These are phyloP conservation scores for Cardiospermum halicacabum DNA, from an alignment of 345 rosid species.

Conservation along the genomic window DNA sequence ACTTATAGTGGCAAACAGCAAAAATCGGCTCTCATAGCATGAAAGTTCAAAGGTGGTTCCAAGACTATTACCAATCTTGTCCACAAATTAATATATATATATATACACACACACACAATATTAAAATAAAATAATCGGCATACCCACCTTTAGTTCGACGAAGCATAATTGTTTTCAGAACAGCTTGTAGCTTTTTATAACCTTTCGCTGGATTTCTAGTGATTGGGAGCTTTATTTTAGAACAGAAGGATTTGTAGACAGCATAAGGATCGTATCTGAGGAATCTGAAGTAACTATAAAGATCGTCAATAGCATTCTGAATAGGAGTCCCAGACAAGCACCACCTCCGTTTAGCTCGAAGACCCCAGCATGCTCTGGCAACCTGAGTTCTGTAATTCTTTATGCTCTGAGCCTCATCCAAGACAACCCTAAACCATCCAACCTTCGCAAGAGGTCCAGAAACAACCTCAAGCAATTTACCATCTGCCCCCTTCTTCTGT, in stretches of 20 bases:
- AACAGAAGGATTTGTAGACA: slow-evolving; percentile 55
- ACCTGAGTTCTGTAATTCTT: slow-evolving; percentile 94
- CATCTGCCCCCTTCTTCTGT: slow-evolving; percentile 47
- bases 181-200: slow-evolving; percentile 76
- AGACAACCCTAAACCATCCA: slow-evolving; percentile 88
- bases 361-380: slow-evolving; percentile 99
- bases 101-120: background rate
- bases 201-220: slow-evolving; percentile 57
- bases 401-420: slow-evolving; percentile 98
- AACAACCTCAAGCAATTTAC: slow-evolving; percentile 37
- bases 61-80: background rate
- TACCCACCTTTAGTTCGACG: slow-evolving; percentile 93
- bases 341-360: slow-evolving; percentile 98
- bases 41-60: background rate
- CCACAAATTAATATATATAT: too few species aligned
- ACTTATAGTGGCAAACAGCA: background rate
- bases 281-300: slow-evolving; percentile 94
- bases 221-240: slow-evolving; percentile 62
- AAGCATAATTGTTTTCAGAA: slow-evolving; percentile 87
- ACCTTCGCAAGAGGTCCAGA: slow-evolving; percentile 91
- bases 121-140: background rate
- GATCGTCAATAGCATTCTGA: slow-evolving; percentile 96
- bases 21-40: background rate
- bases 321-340: slow-evolving; percentile 99
- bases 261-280: slow-evolving; percentile 87